A percentile compares a stretch with the other conserved stretches of the same genome.
Conservation (phyloP, 208 protist genomes). For the Acanthamoeba sp. region DNA sequence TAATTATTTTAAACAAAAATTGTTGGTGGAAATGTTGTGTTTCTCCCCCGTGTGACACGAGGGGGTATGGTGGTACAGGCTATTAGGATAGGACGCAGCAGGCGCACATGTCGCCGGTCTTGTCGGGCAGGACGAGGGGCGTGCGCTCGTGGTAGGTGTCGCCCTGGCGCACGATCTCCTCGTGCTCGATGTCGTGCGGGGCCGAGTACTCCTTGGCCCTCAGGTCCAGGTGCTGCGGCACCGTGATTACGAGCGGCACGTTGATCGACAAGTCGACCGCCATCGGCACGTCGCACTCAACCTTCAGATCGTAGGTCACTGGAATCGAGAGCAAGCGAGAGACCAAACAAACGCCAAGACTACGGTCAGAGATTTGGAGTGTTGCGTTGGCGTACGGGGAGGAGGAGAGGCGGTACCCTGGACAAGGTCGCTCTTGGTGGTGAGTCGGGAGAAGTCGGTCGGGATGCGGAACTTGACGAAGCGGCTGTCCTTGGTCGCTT, state of each 20-base stretch:
- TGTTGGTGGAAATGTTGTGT: background rate
- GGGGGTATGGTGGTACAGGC: no score
- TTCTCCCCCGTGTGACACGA: background rate
- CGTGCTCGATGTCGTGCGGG: slow-evolving; percentile 55
- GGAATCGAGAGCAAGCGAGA: background rate
- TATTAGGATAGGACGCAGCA: slow-evolving; percentile 34
- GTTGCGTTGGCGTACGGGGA: background rate
- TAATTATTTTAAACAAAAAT: background rate
- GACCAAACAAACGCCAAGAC: no score
- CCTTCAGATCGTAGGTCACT: slow-evolving; percentile 46
- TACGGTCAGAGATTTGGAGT: background rate
- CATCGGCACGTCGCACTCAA: slow-evolving; percentile 73
- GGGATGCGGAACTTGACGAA: slow-evolving; percentile 57
- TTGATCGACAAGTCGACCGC: slow-evolving; percentile 37
- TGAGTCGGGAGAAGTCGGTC: slow-evolving; percentile 8
- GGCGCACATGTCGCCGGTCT: slow-evolving; percentile 59
- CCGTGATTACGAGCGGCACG: slow-evolving; percentile 29
- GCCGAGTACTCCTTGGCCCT: slow-evolving; percentile 3
- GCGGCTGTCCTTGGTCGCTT: slow-evolving; percentile 69
- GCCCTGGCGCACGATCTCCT: slow-evolving; percentile 31
- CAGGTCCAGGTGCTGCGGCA: slow-evolving; percentile 56
- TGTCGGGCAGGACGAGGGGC: slow-evolving; percentile 51
- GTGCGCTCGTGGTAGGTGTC: slow-evolving; percentile 66
- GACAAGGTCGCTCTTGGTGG: slow-evolving; percentile 54
- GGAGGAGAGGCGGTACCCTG: background rate